Evolutionary conservation across 371 early-diverging fungal genomes (phyloP).

Genomic region (Mucor racemosus): DNA sequence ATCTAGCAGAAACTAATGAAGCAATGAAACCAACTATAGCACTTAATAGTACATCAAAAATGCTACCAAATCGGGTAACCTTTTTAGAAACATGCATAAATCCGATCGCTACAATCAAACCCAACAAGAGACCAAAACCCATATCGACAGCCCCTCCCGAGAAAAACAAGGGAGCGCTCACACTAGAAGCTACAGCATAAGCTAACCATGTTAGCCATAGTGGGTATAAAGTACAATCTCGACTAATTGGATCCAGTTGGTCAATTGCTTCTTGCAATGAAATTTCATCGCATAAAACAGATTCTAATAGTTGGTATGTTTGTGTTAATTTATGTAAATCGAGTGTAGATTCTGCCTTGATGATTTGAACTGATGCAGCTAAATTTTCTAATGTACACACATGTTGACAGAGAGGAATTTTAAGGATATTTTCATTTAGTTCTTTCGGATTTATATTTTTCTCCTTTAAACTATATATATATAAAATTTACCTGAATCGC

Average conservation of each 20-base stretch:
- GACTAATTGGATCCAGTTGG: constrained; percentile 53
- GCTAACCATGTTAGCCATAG: constrained; percentile 55
- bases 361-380: constrained; percentile 61
- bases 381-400: constrained; percentile 23
- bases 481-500: constrained; percentile 44
- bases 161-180: constrained; percentile 64
- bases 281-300: constrained; percentile 51
- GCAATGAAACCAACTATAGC: constrained; percentile 63
- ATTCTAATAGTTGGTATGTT: constrained; percentile 60
- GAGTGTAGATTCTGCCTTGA: constrained; percentile 54
- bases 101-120: constrained; percentile 56
- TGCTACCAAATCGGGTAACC: constrained; percentile 62
- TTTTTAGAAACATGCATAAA: constrained; percentile 55
- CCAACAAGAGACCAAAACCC: constrained; percentile 41
- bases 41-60: constrained; percentile 65
- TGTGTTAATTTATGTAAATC: constrained; percentile 61
- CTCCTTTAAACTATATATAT: background rate
- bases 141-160: constrained; percentile 62
- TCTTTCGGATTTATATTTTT: background rate
- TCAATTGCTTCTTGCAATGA: constrained; percentile 58
- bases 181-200: constrained; percentile 59
- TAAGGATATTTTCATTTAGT: background rate
- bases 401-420: background rate
- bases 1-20: constrained; percentile 29
- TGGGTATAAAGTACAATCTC: constrained; percentile 45